Evolutionary conservation across 805 yeast genomes (phyloP), one percentile per base, ranked within the genome.

Genomic region (Candida oleophila): DNA sequence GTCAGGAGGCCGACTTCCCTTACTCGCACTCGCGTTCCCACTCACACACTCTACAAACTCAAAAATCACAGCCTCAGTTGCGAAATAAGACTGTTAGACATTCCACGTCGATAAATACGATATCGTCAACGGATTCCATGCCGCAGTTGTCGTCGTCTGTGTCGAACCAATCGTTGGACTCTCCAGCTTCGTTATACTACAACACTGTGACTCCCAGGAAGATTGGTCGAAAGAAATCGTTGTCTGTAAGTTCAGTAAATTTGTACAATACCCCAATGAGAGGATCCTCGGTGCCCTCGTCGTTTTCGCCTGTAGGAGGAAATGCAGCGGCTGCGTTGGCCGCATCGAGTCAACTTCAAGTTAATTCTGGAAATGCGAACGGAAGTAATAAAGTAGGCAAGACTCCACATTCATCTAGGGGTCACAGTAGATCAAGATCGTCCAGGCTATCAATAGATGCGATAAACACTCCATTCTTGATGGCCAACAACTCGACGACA

Each of bases 361-460:
- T n/a, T 21, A 39, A 19, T 25, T 22, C 42, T 16, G 42, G 42
- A n/a, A 39, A 39, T 34, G 41, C 28, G 7, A 45, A 19, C 34
- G 49, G 46, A n/a, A 15, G 38, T 8, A 50, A 48, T 35, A 68
- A 67, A 49, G 62, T 72, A 20, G 54, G 62, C 45, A 71, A 71
- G 54, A 65, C 76, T 7, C 75, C 77, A 1, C 65, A 59, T 45
- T 42, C 54, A 9, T 25, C 54, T 48, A 55, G 61, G 55, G 64
- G 66, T 33, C 79, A 74, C 53, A 55, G 65, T 28, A 54, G 78
- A 43, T 67, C 77, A 2, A 56, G 73, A 40, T 39, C 42, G 5
- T 73, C 78, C 2, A 54, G 74, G 35, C 53, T 70, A 22, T 67
- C 74, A 11, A 36, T 70, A 16, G 77, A 73, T 52, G 65, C 60